Evolutionary conservation across 2,329 filamentous ascomycete genomes (phyloP).

Genomic region (Stagonosporopsis cucurbitacearum): DNA sequence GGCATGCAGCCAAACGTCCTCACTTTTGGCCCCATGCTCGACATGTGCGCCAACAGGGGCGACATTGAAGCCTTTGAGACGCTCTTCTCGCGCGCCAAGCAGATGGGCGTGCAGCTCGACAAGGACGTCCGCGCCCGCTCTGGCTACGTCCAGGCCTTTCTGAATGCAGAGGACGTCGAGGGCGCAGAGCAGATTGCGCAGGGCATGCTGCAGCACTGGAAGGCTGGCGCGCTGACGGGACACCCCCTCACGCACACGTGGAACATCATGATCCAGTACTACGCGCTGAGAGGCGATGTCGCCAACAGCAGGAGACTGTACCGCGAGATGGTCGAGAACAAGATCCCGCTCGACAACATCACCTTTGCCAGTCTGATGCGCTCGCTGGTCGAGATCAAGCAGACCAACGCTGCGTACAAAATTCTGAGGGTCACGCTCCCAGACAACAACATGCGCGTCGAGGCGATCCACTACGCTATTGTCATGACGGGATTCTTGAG

Average conservation of each 20-base stretch:
- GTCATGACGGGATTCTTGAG: conserved; percentile 59
- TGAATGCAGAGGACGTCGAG: conserved; percentile 55
- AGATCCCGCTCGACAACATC: conserved; percentile 60
- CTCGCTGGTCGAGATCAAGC: conserved; percentile 58
- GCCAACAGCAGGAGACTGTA: conserved; percentile 61
- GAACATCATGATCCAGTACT: conserved; percentile 76
- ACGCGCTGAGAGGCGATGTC: conserved; percentile 69
- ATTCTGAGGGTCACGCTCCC: conserved; percentile 61
- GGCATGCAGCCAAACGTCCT: conserved; percentile 63
- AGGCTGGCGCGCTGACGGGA: conserved; percentile 52
- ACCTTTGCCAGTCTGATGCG: conserved; percentile 70
- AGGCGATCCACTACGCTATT: conserved; percentile 61
- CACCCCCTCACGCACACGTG: conserved; percentile 68
- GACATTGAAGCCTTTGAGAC: conserved; percentile 73
- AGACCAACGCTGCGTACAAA: conserved; percentile 62
- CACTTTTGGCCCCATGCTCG: conserved; percentile 77
- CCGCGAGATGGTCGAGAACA: conserved; percentile 60
- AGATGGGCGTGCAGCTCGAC: conserved; percentile 40
- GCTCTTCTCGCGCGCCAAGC: conserved; percentile 68
- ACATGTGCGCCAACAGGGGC: conserved; percentile 71
- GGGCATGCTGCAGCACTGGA: conserved; percentile 59
- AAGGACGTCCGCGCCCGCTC: conserved; percentile 33
- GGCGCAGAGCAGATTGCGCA: conserved; percentile 61
- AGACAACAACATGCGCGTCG: conserved; percentile 52
- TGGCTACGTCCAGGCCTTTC: conserved; percentile 67